Base-by-base conservation (phyloP, 2,329 filamentous ascomycete genomes). In the Verticillium isaacii region DNA sequence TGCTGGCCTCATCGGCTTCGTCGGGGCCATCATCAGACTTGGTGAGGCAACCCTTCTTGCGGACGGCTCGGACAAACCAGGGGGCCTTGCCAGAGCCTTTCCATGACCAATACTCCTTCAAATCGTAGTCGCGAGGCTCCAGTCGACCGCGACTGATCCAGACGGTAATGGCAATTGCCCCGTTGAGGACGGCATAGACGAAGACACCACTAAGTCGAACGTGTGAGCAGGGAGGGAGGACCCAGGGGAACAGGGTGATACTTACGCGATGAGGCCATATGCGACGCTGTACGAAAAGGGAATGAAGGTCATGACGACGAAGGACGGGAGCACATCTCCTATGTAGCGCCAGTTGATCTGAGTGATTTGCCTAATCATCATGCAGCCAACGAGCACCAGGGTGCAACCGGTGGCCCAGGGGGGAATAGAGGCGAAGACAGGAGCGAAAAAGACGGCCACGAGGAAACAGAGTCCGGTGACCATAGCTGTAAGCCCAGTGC, bases 211-310 rank as follows among this genome's bases (percentile, higher is more conserved):
- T 84, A 61, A 19, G 1, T 9, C 8, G 55, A 19, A 12, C 4
- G 25, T 36, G 19, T 15, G 4, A 34, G 15, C 17, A n/a, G 19
- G 19, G 5, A 15, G 32, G 17, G 6, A 19, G 12, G 3, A 3
- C n/a, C 9, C n/a, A 29, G 29, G 5, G 1, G 5, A 1, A 36
- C n/a, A 2, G 6, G 17, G 1, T 11, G 1, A 19, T 2, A 79
- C 82, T 77, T 72, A 86, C 84, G 85, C 89, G 67, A 92, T 91
- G 32, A 93, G 82, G 19, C 90, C 90, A 65, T 92, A 92, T 8
- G 90, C 89, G 57, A 91, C 89, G 59, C 87, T 90, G 80, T 92
- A 93, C 65, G 86, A 91, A 71, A 92, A 91, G 0, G 89, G 90
- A 77, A 93, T 92, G 60, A 91, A 85, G 1, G 85, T 85, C 67